Base-by-base conservation (phyloP, 176 grass and related monocot species). In the Tillandsia fasciculata region DNA sequence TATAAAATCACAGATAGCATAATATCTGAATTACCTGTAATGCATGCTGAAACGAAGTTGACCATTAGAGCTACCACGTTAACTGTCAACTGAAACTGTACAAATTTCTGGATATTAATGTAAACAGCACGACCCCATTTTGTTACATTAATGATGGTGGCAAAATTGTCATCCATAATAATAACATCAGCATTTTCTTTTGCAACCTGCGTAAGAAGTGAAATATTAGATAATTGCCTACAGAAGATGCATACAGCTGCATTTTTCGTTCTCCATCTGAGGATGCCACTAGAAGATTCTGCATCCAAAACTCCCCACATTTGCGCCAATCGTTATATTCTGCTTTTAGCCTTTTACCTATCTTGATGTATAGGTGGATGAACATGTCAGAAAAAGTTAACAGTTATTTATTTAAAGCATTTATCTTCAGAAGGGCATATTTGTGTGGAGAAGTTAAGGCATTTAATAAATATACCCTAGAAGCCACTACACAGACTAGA, bases 21-120 rank as follows among this genome's bases (percentile, higher is more conserved):
- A 77, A 42, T 42, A 77, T 63, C 23, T 26, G 50, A 1, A 27
- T 8, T 72, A 96, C 92, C 92, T 73, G 88, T 96, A 73, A 88
- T 87, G 7, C 79, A 88, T 53, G 92, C 92, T 13, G 92, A 96
- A 53, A 87, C 63, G 73, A 96, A 96, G 77, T 96, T 96, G 9
- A 96, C 81, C 72, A 91, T 91, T 2, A 96, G 81, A 10, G 92
- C 92, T 4, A 96, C 92, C 0, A 91, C 83, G 52, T 96, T 96
- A 48, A 96, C 92, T 0, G 92, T 96, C 64, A 96, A 82, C 78
- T 96, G 92, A 67, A 96, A 96, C 72, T 96, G 92, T 42, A 96
- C 92, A 58, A 96, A 91, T 69, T 96, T 96, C 76, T 96, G 92
- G 68, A 96, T 96, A 70, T 96, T 96, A 73, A 91, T 96, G 79